Conservation (phyloP, 1,284 basidiomycete species). For the Termitomyces sp. region DNA sequence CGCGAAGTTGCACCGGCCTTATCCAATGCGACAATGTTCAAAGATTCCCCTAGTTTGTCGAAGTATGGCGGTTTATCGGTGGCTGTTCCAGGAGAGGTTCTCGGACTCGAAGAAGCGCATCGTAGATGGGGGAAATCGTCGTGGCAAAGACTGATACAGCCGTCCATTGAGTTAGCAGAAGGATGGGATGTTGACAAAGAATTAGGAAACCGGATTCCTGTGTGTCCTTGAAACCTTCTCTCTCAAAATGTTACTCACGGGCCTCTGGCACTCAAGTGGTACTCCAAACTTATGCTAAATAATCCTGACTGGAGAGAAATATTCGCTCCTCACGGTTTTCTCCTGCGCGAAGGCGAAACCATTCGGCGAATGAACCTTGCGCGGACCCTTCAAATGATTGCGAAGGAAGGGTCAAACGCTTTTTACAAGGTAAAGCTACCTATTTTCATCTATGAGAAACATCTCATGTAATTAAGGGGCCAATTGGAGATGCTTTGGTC, state of each 20-base stretch:
- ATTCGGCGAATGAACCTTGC: conserved; percentile 69
- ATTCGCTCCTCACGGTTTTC: too few species aligned
- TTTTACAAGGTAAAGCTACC: conserved; percentile 59
- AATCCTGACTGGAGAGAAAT: too few species aligned
- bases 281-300: too few species aligned
- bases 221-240: conserved; percentile 28
- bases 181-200: conserved; percentile 78
- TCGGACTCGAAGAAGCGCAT: conserved; percentile 79
- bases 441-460: background rate
- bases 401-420: conserved; percentile 63
- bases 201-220: conserved; percentile 67
- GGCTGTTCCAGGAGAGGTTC: conserved; percentile 85
- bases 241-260: conserved; percentile 3
- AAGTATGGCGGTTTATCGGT: conserved; percentile 76
- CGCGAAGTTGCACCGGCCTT: conserved; percentile 79
- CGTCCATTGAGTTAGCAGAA: conserved; percentile 68
- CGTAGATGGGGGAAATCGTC: conserved; percentile 71
- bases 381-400: conserved; percentile 60
- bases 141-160: conserved; percentile 76
- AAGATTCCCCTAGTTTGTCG: conserved; percentile 44
- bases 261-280: conserved; percentile 30
- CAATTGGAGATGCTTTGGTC: conserved; percentile 71
- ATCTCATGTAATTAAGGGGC: conserved; percentile 41
- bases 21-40: conserved; percentile 76
- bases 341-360: conserved; percentile 71